Base-by-base conservation (phyloP, 108 stramenopile species). In the Craspedostauros australis region DNA sequence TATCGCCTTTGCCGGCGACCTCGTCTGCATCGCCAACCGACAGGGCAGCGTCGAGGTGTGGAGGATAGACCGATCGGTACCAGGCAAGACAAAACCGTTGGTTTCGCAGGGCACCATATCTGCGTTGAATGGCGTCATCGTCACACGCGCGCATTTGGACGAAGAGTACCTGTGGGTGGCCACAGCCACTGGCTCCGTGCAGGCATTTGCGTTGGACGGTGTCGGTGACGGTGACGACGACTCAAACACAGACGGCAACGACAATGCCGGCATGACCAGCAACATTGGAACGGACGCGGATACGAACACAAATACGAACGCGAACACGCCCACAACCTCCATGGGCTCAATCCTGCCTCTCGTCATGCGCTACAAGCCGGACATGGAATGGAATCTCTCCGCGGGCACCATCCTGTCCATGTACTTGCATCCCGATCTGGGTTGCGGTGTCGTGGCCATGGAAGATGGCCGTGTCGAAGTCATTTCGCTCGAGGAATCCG, bases 141-240 rank as follows among this genome's bases (percentile, higher is more conserved):
- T 53, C 11, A 60, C 58, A 7, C 9, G 28, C 28, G 41, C 60
- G 26, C 16, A 67, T 7, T 43, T 67, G 28, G 64, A 66, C 30
- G 57, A 66, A 8, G 57, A 66, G 6, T 52, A 30, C 24, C 41
- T 67, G 1, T 67, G 58, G 58, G 66, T 67, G 5, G 66, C 50
- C 38, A 60, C 29, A 15, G 19, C 50, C 34, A 50, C 50, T 42
- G 66, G 66, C 1, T 11, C 29, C 15, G 2, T 67, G 8, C 57
- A 53, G 5, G 50, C 29, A 8, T 67, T 30, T 60, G 18, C 54
- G 1, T 11, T 40, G 24, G 56, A 57, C 26, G 9, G 37, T 19
- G 21, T 23, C 16, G n/a, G n/a, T n/a, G n/a, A n/a, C n/a, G n/a
- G n/a, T n/a, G n/a, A n/a, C n/a, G n/a, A n/a, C n/a, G n/a, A n/a